Percentiles rank a stretch among this genome's conserved stretches.
phyloP scores from a whole-genome alignment of 2,329 filamentous ascomycete species.

The Pseudonectria foliicola region DNA sequence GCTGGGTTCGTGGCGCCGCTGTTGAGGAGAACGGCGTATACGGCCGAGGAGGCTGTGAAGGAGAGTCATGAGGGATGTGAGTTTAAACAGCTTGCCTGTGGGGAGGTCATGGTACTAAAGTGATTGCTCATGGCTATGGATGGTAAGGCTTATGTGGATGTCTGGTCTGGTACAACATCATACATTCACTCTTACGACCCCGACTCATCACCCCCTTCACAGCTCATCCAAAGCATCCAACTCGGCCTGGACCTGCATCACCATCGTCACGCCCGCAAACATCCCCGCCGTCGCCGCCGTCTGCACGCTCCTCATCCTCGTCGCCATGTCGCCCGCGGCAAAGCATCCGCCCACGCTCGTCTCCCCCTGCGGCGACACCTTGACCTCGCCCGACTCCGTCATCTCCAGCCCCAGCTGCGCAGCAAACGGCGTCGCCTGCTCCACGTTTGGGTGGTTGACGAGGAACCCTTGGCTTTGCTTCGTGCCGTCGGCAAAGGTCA shows the following conservation, averaged over 20 bases:
- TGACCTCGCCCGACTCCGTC: conserved; percentile 36
- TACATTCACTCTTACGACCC: conserved; percentile 1
- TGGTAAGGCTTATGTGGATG: too few species aligned
- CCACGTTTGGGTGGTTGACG: conserved; percentile 29
- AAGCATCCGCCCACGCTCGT: conserved; percentile 45
- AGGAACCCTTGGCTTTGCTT: conserved; percentile 33
- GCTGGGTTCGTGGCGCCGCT: conserved; percentile 49
- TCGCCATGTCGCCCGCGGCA: conserved; percentile 44
- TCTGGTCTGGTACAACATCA: too few species aligned
- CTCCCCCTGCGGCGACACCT: conserved; percentile 35
- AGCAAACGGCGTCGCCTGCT: conserved; percentile 34
- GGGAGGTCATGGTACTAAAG: conserved; percentile 45
- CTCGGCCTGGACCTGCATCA: conserved; percentile 20
- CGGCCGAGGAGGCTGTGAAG: conserved; percentile 34
- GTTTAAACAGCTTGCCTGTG: conserved; percentile 49
- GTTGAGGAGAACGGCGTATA: conserved; percentile 37
- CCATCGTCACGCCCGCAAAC: conserved; percentile 22
- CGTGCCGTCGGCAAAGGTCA: conserved; percentile 34
- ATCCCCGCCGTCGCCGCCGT: conserved; percentile 23
- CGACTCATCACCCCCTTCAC: conserved; percentile 3
- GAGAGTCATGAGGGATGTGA: conserved; percentile 32
- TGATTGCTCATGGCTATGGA: conserved; percentile 14
- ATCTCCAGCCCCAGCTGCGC: conserved; percentile 37
- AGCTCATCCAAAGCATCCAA: conserved; percentile 22
- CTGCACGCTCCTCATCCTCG: conserved; percentile 22